Evolutionary conservation across 1,284 basidiomycete species (phyloP), one percentile per base, ranked within the genome.

Genomic region (Kwoniella shivajii): DNA sequence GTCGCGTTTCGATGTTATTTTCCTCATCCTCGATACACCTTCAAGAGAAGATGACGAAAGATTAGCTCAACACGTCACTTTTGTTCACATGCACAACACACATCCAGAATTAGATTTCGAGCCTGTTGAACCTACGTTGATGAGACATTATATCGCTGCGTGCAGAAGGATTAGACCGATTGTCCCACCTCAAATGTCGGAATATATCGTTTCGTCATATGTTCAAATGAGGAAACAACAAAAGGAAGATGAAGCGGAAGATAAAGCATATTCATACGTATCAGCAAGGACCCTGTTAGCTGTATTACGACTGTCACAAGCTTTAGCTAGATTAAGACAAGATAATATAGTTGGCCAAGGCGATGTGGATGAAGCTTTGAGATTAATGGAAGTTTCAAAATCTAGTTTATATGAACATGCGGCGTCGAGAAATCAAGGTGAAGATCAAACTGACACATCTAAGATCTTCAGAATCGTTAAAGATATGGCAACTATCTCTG

Each of bases 271-370:
- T 74, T 87, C 89, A 0, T 98, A 99, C 79, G 95, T 94, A 7
- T 97, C 94, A n/a, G 91, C 94, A 1, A 87, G 96, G 73, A 98
- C 96, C 2, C 83, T 99, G 11, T 86, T 99, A 38, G 96, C 91
- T 52, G 88, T 99, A 39, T 84, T 99, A 29, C 92, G 96, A 63
- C 85, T 99, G 18, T 85, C 93, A 0, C 96, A 99, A 76, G 94
- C 95, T 0, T 86, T 97, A 24, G 94, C 96, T 0, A 87, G 96
- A 7, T 82, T 99, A 34, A 86, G 95, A 22, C 90, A 89, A 79
- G 85, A 89, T 46, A 84, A 88, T 66, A 78, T 79, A 7, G 96
- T 99, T 27, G 86, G 87, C 48, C 84, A 87, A 57, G 83, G 84
- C 50, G 96, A 99, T 73, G 94, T 99, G 4, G 93, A 99, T 74